Evolutionary conservation across 1,139 yeast species (phyloP), one percentile per base, ranked within the genome.

Genomic region (Trichomonascaceae sp.): DNA sequence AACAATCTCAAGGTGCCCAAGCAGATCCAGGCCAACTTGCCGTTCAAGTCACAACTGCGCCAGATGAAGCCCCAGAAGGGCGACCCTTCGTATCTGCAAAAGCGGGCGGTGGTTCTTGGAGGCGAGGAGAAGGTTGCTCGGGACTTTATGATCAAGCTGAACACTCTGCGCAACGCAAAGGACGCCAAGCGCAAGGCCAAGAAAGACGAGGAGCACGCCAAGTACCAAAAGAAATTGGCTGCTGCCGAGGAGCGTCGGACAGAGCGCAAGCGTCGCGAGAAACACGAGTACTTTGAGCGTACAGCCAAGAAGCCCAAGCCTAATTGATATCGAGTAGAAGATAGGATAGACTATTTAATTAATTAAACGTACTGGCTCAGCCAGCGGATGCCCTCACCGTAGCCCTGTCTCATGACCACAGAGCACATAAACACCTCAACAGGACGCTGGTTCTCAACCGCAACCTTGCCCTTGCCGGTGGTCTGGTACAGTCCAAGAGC

Each of bases 351-450:
- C 26, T 13, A 37, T 16, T 11, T 25, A 22, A 15, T 18, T 20
- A 13, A n/a, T 59, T 69, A 85, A 52, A 87, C 87, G 62, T 80
- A 85, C 64, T 85, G 93, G 42, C 95, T 80, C 57, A 87, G 73
- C 96, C 95, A 85, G 68, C 80, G 80, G 71, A 85, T 84, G 43
- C 93, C 96, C 48, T 85, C 95, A 40, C 92, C 89, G 62, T 85
- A 85, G 48, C 96, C 96, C 59, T 81, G 82, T 70, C 95, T 82
- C 93, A 82, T 79, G 37, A 84, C 93, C 43, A 89, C 94, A 22
- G 95, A 84, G 60, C 94, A 89, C 97, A 92, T 89, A 62, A 75
- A 92, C 31, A 89, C 76, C 64, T 89, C 99, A 41, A 89, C 76
- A 35, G 99, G 97, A 66, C 98, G 79, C 49, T 71, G 70, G 42